phyloP scores from a whole-genome alignment of 1,284 basidiomycete species.

The Sparassis latifolia region DNA sequence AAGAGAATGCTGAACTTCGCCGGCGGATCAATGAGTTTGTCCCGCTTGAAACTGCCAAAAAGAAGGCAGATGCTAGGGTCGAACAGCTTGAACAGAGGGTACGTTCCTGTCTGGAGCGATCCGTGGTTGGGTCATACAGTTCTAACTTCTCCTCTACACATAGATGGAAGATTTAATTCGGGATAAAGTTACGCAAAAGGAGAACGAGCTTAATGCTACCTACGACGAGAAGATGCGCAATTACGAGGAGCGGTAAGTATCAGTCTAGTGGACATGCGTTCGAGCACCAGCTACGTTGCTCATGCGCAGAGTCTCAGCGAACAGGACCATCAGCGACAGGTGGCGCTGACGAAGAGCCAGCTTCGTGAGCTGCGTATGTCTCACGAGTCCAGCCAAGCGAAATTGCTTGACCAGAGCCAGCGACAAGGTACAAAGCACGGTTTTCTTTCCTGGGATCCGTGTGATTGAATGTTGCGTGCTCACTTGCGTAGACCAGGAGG shows the following conservation, averaged over 20 bases:
- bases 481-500: constrained; percentile 72
- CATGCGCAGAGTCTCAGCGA: constrained; percentile 61
- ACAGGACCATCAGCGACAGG: constrained; percentile 84
- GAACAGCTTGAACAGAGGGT: constrained; percentile 84
- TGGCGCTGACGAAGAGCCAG: constrained; percentile 81
- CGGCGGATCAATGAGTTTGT: constrained; percentile 62
- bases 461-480: neutral
- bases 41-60: constrained; percentile 66
- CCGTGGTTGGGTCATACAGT: neutral
- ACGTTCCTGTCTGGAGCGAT: constrained; percentile 13
- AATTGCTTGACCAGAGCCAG: constrained; percentile 82
- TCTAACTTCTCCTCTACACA: neutral
- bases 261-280: neutral
- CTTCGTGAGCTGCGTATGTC: constrained; percentile 84
- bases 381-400: constrained; percentile 89
- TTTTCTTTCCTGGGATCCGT: neutral
- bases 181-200: constrained; percentile 83
- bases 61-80: constrained; percentile 66
- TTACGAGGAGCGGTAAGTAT: constrained; percentile 80
- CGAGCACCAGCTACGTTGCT: neutral
- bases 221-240: constrained; percentile 95
- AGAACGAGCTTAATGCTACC: constrained; percentile 92
- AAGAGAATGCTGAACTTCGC: constrained; percentile 77
- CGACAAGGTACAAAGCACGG: constrained; percentile 60
- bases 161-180: constrained; percentile 89